Conservation (phyloP, 257 asterid species). For the Nicotiana benthamiana region DNA sequence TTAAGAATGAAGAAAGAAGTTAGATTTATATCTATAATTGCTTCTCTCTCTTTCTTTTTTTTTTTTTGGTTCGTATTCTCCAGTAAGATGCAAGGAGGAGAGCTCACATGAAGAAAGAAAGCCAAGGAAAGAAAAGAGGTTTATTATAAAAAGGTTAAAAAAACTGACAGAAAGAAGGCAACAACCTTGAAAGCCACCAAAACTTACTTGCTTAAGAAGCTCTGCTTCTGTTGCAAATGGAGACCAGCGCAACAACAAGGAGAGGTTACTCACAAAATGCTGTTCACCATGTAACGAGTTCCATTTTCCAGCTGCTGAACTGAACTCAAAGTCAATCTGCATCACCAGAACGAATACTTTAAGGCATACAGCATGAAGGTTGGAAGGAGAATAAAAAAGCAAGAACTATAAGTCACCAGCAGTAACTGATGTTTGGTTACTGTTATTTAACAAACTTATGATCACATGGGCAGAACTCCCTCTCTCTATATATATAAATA, state of each 20-base stretch:
- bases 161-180: not conserved
- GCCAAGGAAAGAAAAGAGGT: not conserved
- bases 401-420: not conserved
- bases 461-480: not conserved
- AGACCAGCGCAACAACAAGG: slow-evolving; percentile 72
- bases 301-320: slow-evolving; percentile 40
- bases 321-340: slow-evolving; percentile 76
- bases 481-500: too few relatives aligned
- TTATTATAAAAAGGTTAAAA: not conserved
- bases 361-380: not conserved
- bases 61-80: not conserved
- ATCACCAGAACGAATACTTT: not conserved
- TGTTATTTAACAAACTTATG: not conserved
- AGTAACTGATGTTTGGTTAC: not conserved
- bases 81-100: not conserved
- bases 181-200: not conserved
- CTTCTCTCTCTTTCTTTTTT: not conserved
- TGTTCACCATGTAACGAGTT: slow-evolving; percentile 37
- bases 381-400: not conserved
- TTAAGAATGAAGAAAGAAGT: not conserved
- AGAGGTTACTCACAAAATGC: slow-evolving; percentile 48
- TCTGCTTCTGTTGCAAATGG: slow-evolving; percentile 62
- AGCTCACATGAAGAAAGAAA: not conserved
- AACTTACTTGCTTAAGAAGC: slow-evolving; percentile 76
- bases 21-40: not conserved